Conservation (phyloP, 78 protist species). For the Dictyostelium firmibasis region DNA sequence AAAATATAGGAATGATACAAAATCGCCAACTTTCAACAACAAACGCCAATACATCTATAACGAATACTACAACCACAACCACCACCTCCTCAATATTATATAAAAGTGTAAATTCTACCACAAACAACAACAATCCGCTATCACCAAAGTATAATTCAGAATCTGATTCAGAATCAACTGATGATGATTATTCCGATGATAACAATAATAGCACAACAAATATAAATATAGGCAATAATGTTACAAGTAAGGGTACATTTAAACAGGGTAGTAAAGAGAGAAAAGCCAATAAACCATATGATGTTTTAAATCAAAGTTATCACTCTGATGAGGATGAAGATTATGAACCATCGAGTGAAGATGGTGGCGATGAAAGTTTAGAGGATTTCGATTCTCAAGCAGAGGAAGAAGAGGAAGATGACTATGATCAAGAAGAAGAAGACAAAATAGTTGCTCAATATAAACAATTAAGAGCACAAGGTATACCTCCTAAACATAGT, state of each 20-base stretch:
- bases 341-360: slow-evolving; percentile 19
- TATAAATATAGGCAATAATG: not conserved
- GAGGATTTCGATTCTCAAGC: slow-evolving; percentile 14
- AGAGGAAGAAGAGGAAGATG: slow-evolving; percentile 40
- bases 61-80: not conserved
- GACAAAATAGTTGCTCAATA: slow-evolving; percentile 54
- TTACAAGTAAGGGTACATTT: not conserved
- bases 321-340: slow-evolving; percentile 67
- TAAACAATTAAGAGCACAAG: slow-evolving; percentile 14
- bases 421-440: slow-evolving; percentile 38
- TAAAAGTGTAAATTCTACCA: not conserved
- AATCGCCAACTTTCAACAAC: not conserved
- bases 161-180: slow-evolving; percentile 8
- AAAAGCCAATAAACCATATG: not conserved
- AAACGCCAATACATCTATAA: not conserved
- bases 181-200: not conserved
- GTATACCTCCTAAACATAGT: not conserved
- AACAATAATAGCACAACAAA: not conserved
- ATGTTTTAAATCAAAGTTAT: slow-evolving; percentile 28
- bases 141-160: slow-evolving; percentile 29
- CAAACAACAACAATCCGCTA: not conserved
- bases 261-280: not conserved
- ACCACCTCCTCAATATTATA: slow-evolving; percentile 1
- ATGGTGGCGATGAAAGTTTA: slow-evolving; percentile 10
- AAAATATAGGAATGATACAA: slow-evolving; percentile 5